Evolutionary conservation across 176 grass and related monocot species (phyloP).

Genomic region (Secale cereale): DNA sequence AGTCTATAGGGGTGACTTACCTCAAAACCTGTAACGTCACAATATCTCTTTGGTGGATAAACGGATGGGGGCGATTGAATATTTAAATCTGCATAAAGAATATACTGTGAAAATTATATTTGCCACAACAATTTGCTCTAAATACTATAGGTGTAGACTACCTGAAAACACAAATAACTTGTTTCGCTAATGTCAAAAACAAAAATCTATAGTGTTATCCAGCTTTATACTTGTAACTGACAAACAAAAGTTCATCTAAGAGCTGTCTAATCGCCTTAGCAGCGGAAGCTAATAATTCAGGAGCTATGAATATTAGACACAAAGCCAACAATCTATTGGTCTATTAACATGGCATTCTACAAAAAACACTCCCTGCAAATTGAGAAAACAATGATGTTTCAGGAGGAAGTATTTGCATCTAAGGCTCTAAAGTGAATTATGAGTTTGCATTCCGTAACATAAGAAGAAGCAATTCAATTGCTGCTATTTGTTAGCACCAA

Average conservation of each 20-base stretch:
- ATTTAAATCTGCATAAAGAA: slow-evolving; percentile 66
- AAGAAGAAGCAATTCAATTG: background rate
- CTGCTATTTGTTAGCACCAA: background rate
- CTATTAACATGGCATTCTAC: background rate
- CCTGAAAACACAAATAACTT: background rate
- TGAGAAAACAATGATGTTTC: background rate
- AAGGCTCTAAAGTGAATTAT: background rate
- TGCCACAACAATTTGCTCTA: background rate
- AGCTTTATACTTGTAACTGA: background rate
- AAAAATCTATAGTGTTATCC: background rate
- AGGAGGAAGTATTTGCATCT: background rate
- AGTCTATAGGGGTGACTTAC: slow-evolving; percentile 38
- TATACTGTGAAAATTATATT: background rate
- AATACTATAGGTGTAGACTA: background rate
- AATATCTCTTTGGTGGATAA: slow-evolving; percentile 95
- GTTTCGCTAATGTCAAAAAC: background rate
- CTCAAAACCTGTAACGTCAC: slow-evolving; percentile 96
- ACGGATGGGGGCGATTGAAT: slow-evolving; percentile 90
- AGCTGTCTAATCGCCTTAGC: background rate
- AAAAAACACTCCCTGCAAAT: background rate
- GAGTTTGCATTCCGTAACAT: background rate
- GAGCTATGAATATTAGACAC: background rate
- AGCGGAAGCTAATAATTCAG: background rate
- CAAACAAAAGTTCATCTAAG: background rate
- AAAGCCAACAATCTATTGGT: background rate